A percentile compares a stretch with the other conserved stretches of the same genome.
These are phyloP conservation scores for Trichosanthes cucumerina DNA, from an alignment of 306 rosid species.

Conservation along the genomic window DNA sequence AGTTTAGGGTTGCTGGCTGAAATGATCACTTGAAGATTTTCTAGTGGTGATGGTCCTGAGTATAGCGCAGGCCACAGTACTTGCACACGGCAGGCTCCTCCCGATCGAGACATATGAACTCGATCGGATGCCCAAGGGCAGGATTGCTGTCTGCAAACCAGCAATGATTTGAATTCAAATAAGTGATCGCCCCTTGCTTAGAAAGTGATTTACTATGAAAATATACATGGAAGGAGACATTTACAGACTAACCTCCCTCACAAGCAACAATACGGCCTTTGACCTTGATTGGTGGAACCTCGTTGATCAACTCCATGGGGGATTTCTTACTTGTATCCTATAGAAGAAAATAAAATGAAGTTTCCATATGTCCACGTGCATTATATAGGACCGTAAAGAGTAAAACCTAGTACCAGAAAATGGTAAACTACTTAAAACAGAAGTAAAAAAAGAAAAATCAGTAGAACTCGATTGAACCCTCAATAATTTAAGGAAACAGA, in stretches of 20 bases:
- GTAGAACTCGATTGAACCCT: not conserved
- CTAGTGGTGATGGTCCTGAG: constrained; percentile 82
- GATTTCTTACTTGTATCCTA: constrained; percentile 89
- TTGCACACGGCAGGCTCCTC: constrained; percentile 78
- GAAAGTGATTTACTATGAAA: not conserved
- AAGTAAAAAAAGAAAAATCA: not conserved
- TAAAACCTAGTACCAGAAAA: not conserved
- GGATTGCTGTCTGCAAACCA: constrained; percentile 54
- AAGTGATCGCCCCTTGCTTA: not conserved
- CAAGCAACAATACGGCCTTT: constrained; percentile 92
- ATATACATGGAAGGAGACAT: not conserved
- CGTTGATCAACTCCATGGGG: constrained; percentile 95
- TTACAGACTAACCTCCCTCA: constrained; percentile 64
- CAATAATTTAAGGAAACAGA: not conserved
- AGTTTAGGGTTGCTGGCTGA: not conserved
- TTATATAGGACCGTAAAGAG: not conserved
- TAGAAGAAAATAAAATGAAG: constrained; percentile 10
- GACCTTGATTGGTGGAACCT: constrained; percentile 92
- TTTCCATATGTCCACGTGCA: not conserved
- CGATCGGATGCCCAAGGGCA: constrained; percentile 92
- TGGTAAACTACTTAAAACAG: not conserved
- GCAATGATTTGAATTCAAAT: constrained; percentile 7
- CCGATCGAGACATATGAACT: constrained; percentile 77
- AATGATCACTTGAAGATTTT: not conserved
- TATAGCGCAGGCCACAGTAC: constrained; percentile 75